phyloP scores from a whole-genome alignment of 2,329 filamentous ascomycete genomes.

The Paracorniculantispora psalliotae region DNA sequence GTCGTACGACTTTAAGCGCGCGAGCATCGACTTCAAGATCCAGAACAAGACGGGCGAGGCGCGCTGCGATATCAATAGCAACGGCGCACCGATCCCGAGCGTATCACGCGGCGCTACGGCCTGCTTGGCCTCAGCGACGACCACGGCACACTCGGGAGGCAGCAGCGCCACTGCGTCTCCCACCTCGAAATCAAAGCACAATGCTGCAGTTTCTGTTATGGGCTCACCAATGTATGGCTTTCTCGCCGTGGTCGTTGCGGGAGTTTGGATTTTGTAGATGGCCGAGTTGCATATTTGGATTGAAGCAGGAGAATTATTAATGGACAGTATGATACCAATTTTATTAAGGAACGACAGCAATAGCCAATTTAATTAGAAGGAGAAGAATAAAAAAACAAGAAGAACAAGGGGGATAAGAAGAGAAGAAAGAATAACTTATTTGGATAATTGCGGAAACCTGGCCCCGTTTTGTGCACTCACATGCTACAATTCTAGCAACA shows the following conservation, averaged over 20 bases:
- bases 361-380: too few relatives aligned
- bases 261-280: neutral
- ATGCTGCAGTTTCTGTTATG: neutral
- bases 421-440: too few relatives aligned
- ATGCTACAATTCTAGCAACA: too few relatives aligned
- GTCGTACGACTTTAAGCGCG: conserved; percentile 5
- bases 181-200: neutral
- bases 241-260: neutral
- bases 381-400: too few relatives aligned
- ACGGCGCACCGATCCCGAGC: conserved; percentile 2
- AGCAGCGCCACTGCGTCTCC: neutral
- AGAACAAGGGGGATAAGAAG: too few relatives aligned
- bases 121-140: neutral
- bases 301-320: neutral
- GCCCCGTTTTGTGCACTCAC: too few relatives aligned
- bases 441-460: too few relatives aligned
- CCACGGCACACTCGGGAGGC: neutral
- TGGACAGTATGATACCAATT: conserved; percentile 6
- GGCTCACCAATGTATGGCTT: neutral
- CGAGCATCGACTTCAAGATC: conserved; percentile 9
- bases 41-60: conserved; percentile 3
- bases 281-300: conserved; percentile 1
- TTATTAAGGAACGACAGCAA: neutral
- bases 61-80: conserved; percentile 1
- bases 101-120: neutral